Base-by-base conservation (phyloP, 495 filamentous ascomycete species). In the Aspergillus panamensis region DNA sequence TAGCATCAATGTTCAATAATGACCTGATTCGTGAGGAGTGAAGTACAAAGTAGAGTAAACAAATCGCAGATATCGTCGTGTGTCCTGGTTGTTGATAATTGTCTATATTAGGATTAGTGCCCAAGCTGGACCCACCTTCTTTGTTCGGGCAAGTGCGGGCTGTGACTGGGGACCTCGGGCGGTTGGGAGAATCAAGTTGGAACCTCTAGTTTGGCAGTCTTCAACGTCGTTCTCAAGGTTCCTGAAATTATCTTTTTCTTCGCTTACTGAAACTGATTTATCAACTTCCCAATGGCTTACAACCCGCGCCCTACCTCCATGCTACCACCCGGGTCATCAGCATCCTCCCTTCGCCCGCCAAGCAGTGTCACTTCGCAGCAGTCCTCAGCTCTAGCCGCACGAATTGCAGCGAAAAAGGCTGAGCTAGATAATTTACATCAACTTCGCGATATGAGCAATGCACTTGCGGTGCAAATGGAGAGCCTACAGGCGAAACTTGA, bases 321-420 rank as follows among this genome's bases (percentile, higher is more conserved):
- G 58, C 53, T 69, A 33, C 71, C 71, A 51, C 58, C 66, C 17
- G 68, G 63, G 20, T 59, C 67, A 21, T 69, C 69, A 17, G 40
- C 64, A 43, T 33, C 69, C 21, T 64, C 69, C 35, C 56, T 75
- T 63, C 75, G 77, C 20, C 75, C 72, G 48, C 66, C 72, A 43
- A 70, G 56, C 45, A 64, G 73, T 58, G 66, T 73, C 49, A 74
- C 79, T 42, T 66, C 76, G 25, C 83, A 88, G 37, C 91, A 92
- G 69, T 92, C 93, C 17, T 87, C 91, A 3, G 84, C 87, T 25
- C 79, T 98, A n/a, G 68, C 89, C 30, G 84, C 91, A 29, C 87
- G 95, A 51, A 92, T 98, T 69, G 87, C 89, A 50, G 91, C 96
- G 67, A 98, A 98, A 76, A 92, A 90, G 69, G 87, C 87, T 42